A percentile compares a stretch with the other conserved stretches of the same genome.
These are phyloP conservation scores for Pholiota molesta DNA, from an alignment of 768 basidiomycete species.

Conservation along the genomic window DNA sequence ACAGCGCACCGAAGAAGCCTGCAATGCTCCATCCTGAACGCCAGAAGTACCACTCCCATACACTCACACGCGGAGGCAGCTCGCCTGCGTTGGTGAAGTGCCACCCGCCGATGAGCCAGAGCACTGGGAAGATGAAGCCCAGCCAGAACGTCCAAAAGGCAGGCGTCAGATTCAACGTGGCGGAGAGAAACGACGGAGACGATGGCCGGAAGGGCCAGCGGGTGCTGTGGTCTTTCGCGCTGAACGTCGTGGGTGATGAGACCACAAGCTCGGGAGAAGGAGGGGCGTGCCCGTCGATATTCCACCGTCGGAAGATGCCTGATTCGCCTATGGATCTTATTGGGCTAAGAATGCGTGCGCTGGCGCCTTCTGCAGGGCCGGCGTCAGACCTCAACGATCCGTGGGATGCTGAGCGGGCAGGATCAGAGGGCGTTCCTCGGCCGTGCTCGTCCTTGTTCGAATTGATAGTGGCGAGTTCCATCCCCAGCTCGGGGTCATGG, in stretches of 20 bases:
- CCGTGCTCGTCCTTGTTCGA: neutral
- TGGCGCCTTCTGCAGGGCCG: neutral
- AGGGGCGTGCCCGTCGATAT: slow-evolving; percentile 38
- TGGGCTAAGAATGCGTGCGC: slow-evolving; percentile 10
- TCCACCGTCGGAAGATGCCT: slow-evolving; percentile 55
- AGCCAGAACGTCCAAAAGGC: slow-evolving; percentile 73
- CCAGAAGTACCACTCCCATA: slow-evolving; percentile 54
- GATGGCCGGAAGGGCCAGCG: slow-evolving; percentile 18
- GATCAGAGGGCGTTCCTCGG: neutral
- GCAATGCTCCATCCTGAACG: slow-evolving; percentile 31
- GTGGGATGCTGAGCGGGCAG: neutral
- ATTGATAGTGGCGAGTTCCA: slow-evolving; percentile 15
- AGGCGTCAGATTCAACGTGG: slow-evolving; percentile 34
- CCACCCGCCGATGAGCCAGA: slow-evolving; percentile 83
- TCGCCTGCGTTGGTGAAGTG: slow-evolving; percentile 54
- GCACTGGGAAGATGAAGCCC: slow-evolving; percentile 71
- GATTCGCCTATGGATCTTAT: slow-evolving; percentile 40
- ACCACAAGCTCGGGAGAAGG: slow-evolving; percentile 31
- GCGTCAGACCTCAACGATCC: neutral
- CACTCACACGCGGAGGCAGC: slow-evolving; percentile 43
- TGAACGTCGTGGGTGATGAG: slow-evolving; percentile 31
- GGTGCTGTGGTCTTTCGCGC: slow-evolving; percentile 33
- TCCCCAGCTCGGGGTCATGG: slow-evolving; percentile 13
- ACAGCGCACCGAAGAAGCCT: slow-evolving; percentile 13
- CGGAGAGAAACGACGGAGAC: slow-evolving; percentile 5